Evolutionary conservation across 1,284 basidiomycete species (phyloP), one percentile per base, ranked within the genome.

Genomic region (Puccinia horiana): DNA sequence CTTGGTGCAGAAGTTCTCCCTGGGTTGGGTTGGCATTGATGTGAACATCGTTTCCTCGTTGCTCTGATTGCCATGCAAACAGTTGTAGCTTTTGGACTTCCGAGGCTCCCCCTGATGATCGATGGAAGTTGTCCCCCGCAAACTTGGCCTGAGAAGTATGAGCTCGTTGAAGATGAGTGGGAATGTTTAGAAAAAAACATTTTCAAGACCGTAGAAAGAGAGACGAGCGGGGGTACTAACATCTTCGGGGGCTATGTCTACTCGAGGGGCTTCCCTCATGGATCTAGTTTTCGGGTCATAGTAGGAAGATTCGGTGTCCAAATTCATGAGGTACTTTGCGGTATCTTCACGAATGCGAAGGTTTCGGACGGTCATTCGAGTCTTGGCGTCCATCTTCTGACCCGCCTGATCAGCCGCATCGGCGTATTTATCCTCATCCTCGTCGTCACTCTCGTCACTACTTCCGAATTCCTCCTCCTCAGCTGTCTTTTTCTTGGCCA

Each of bases 201-300:
- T 42, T n/a, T n/a, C n/a, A 26, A 69, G 69, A 63, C 84, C 47
- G 83, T 78, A 58, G 44, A 44, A 70, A 82, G 79, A 40, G 29
- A 42, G 69, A 32, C 16, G 42, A n/a, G 26, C 52, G 12, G 40
- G 18, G 56, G n/a, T 14, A 18, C 58, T 83, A 86, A 94, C 93
- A 86, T 98, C 96, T 88, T 98, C 95, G 16, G 93, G 89, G 1
- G 91, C 89, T 47, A 94, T 89, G 84, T 92, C 91, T 85, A 91
- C 91, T 20, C 92, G 85, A 0, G 97, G 96, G 54, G 96, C 96
- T 86, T 99, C 96, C 87, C 97, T 93, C 97, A 99, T 99, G 3
- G 96, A 97, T 84, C 97, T 92, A 37, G 97, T 99, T 89, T 99
- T 99, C 73, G 97, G 97, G 86, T 99, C 97, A 87, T 99, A 99